phyloP scores from a whole-genome alignment of 2,329 filamentous ascomycete species.

The Aureobasidium sp. region DNA sequence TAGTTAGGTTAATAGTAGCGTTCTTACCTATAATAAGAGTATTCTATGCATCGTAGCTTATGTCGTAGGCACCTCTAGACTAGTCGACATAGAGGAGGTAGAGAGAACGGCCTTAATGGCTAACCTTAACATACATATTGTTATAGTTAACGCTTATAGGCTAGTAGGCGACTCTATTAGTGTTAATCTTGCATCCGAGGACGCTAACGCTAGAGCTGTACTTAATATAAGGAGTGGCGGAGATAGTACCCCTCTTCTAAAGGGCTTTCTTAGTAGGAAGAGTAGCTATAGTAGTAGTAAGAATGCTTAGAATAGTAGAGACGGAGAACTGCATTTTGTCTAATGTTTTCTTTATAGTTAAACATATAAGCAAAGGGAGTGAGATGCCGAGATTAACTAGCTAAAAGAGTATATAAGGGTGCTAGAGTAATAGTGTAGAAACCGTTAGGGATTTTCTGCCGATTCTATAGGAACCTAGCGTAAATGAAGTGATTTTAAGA shows the following conservation, averaged over 20 bases:
- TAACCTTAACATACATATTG: constrained; percentile 49
- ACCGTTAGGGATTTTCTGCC: constrained; percentile 8
- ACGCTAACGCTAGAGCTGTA: constrained; percentile 51
- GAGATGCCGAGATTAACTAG: constrained; percentile 8
- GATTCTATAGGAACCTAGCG: constrained; percentile 11
- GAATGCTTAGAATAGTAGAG: constrained; percentile 14
- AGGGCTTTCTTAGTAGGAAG: constrained; percentile 12
- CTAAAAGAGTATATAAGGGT: constrained; percentile 8
- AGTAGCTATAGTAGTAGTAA: constrained; percentile 16
- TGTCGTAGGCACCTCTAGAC: constrained; percentile 49
- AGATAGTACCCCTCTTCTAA: constrained; percentile 13
- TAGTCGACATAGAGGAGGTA: constrained; percentile 51
- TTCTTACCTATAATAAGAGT: constrained; percentile 44
- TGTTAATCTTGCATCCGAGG: constrained; percentile 52
- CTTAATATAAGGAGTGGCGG: constrained; percentile 46
- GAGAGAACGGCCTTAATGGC: constrained; percentile 36
- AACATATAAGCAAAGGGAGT: constrained; percentile 4
- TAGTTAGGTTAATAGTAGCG: constrained; percentile 38
- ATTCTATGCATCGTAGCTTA: constrained; percentile 55
- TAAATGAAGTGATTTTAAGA: background rate
- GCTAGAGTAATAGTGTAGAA: background rate
- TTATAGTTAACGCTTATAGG: constrained; percentile 45
- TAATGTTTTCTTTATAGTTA: background rate
- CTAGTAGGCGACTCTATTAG: constrained; percentile 54
- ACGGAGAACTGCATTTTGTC: constrained; percentile 16